Conservation (phyloP, 192 early-diverging fungal genomes). For the Coemansia reversa region DNA sequence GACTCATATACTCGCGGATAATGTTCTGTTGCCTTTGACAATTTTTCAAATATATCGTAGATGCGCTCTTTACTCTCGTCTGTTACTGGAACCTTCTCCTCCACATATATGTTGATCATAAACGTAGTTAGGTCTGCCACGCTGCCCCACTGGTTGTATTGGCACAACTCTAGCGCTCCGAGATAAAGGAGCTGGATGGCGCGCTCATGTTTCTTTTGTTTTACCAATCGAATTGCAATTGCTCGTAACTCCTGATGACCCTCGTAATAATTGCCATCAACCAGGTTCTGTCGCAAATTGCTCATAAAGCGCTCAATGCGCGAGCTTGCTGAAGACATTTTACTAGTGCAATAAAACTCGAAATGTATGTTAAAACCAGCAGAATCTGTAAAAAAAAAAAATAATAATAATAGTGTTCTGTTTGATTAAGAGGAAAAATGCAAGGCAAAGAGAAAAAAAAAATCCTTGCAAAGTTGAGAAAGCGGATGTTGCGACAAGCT, state of each 20-base stretch:
- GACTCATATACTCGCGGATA: constrained; percentile 47
- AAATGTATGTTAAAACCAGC: constrained; percentile 8
- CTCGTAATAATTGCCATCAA: constrained; percentile 91
- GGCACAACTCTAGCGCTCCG: constrained; percentile 73
- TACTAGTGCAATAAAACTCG: background rate
- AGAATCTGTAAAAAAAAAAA: constrained; percentile 6
- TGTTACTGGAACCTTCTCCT: constrained; percentile 64
- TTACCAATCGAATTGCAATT: constrained; percentile 85
- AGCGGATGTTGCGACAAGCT: background rate
- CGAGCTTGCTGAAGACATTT: constrained; percentile 32
- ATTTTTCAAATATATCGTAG: constrained; percentile 64
- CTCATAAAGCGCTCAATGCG: constrained; percentile 55
- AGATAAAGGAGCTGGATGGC: constrained; percentile 78
- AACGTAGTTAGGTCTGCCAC: constrained; percentile 81
- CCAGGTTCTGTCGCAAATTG: constrained; percentile 68
- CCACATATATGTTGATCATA: constrained; percentile 79
- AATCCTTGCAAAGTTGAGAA: background rate
- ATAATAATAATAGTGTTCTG: background rate
- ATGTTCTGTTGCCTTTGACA: constrained; percentile 55
- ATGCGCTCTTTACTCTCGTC: constrained; percentile 66
- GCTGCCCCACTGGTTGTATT: constrained; percentile 77
- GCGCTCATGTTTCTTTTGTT: constrained; percentile 75
- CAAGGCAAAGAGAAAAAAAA: background rate
- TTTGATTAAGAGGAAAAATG: background rate
- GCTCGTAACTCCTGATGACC: constrained; percentile 97